Conservation (phyloP, 129 eudicot species). For the Sambucus nigra region DNA sequence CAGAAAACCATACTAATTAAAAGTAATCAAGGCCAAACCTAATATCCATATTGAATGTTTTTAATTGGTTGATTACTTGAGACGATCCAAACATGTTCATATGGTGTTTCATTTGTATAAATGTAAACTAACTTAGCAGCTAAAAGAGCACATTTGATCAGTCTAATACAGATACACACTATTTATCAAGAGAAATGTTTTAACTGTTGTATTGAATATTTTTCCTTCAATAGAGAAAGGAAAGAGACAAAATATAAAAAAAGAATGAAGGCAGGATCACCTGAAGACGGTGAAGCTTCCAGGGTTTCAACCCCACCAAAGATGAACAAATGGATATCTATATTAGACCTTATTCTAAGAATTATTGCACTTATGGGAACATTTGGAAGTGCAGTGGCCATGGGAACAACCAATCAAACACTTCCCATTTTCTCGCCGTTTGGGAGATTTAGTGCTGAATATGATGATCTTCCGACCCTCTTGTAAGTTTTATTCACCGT, state of each 20-base stretch:
- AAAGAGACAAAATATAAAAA: background rate
- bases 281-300: constrained; percentile 38
- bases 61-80: background rate
- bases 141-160: no score
- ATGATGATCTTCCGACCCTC: constrained; percentile 59
- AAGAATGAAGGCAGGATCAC: constrained; percentile 31
- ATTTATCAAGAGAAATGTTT: no score
- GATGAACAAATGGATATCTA: constrained; percentile 43
- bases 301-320: constrained; percentile 21
- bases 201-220: no score
- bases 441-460: constrained; percentile 43
- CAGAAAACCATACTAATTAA: background rate
- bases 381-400: constrained; percentile 60
- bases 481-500: constrained; percentile 23
- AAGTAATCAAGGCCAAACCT: background rate
- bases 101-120: background rate
- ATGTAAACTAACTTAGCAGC: background rate
- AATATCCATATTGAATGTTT: constrained; percentile 5
- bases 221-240: background rate
- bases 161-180: no score
- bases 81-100: background rate
- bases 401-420: constrained; percentile 71
- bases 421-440: constrained; percentile 64
- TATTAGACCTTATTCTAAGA: constrained; percentile 49
- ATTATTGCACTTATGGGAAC: constrained; percentile 50